A percentile compares a stretch with the other conserved stretches of the same genome.
phyloP scores from a whole-genome alignment of 495 filamentous ascomycete genomes.

The Xylaria nigripes region DNA sequence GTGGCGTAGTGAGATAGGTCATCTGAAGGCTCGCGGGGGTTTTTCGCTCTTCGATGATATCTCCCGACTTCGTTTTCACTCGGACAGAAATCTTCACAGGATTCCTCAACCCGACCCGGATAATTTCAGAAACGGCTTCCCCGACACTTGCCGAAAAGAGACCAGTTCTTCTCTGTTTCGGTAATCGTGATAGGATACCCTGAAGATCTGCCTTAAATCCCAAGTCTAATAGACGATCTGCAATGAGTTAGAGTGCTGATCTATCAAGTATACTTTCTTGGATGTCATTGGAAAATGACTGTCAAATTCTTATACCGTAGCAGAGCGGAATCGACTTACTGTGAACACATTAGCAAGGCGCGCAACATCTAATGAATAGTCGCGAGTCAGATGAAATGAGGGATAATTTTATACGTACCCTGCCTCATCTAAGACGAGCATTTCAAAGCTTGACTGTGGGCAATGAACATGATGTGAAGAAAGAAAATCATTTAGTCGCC shows the following conservation, averaged over 20 bases:
- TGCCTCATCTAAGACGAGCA: conserved; percentile 88
- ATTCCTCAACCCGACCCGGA: conserved; percentile 86
- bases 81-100: conserved; percentile 90
- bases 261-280: not conserved
- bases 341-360: not conserved
- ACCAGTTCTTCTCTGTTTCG: conserved; percentile 89
- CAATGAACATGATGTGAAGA: conserved; percentile 87
- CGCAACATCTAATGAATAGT: not conserved
- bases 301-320: not conserved
- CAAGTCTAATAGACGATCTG: conserved; percentile 80
- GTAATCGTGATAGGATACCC: conserved; percentile 72
- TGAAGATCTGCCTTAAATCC: conserved; percentile 89
- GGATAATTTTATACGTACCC: conserved; percentile 9
- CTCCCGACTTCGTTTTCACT: conserved; percentile 60
- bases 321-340: not conserved
- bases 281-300: not conserved
- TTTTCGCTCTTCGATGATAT: conserved; percentile 68
- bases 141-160: conserved; percentile 88
- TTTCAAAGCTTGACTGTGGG: conserved; percentile 79
- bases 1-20: conserved; percentile 69
- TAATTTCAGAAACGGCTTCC: conserved; percentile 83
- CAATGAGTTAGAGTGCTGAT: not conserved
- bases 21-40: conserved; percentile 87
- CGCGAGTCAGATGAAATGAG: not conserved
- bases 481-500: conserved; percentile 78